Evolutionary conservation across 352 stramenopile species (phyloP).

Genomic region (Plasmopara muralis): DNA sequence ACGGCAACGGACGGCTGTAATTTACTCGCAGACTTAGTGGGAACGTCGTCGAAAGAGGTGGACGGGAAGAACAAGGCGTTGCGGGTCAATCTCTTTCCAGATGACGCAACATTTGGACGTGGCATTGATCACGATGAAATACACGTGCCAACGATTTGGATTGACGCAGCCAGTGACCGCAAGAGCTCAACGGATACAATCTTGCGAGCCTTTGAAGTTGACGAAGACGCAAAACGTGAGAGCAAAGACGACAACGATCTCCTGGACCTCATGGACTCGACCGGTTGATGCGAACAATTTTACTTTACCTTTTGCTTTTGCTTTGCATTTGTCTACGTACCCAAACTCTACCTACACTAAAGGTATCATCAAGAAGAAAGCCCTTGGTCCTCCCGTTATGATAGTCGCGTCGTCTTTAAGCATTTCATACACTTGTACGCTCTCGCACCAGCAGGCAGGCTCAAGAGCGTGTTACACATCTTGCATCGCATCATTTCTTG

Average conservation of each 20-base stretch:
- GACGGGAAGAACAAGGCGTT: constrained; percentile 53
- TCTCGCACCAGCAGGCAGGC: constrained; percentile 65
- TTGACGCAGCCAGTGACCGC: constrained; percentile 69
- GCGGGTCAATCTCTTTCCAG: constrained; percentile 75
- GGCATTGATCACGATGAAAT: constrained; percentile 58
- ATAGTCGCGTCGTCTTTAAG: constrained; percentile 70
- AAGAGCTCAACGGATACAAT: constrained; percentile 47
- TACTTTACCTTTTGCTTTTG: constrained; percentile 8
- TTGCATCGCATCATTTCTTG: constrained; percentile 86
- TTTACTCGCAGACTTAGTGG: constrained; percentile 77
- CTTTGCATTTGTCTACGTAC: constrained; percentile 13
- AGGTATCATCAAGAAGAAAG: no score
- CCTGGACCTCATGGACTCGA: constrained; percentile 85
- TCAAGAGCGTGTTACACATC: constrained; percentile 82
- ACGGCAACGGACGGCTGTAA: constrained; percentile 79
- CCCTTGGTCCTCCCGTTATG: constrained; percentile 18
- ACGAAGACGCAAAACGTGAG: constrained; percentile 37
- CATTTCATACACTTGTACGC: constrained; percentile 89
- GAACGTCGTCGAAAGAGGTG: constrained; percentile 41
- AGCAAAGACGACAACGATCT: constrained; percentile 63
- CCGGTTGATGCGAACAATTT: constrained; percentile 8
- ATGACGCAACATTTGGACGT: constrained; percentile 25
- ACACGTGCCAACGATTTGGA: constrained; percentile 68
- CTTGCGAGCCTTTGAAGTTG: constrained; percentile 58
- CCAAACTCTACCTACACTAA: no score